phyloP scores from a whole-genome alignment of 2,329 filamentous ascomycete genomes.

The Phoma sp. region DNA sequence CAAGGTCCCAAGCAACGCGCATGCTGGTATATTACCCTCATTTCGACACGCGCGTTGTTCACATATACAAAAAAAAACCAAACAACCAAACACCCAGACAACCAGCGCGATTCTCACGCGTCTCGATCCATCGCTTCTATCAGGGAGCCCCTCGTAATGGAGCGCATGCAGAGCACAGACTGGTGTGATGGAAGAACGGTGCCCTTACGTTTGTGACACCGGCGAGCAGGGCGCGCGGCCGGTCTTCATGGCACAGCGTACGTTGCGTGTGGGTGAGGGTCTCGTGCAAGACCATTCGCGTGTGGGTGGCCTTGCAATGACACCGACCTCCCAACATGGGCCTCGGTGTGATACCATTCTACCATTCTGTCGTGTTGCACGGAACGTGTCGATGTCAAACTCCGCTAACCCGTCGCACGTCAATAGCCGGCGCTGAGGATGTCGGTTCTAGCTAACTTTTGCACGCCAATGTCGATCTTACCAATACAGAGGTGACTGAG shows the following conservation, averaged over 20 bases:
- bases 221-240: constrained; percentile 3
- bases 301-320: constrained; percentile 1
- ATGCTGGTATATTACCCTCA: constrained; percentile 3
- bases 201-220: constrained; percentile 15
- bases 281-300: neutral
- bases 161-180: constrained; percentile 15
- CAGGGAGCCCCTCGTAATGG: constrained; percentile 6
- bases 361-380: constrained; percentile 9
- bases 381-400: constrained; percentile 11
- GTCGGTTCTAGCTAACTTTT: constrained; percentile 7
- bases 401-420: neutral
- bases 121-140: neutral
- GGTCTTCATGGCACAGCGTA: constrained; percentile 1
- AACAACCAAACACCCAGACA: no score
- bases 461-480: constrained; percentile 13
- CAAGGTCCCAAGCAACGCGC: constrained; percentile 11
- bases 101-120: constrained; percentile 3
- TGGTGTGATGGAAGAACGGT: constrained; percentile 2
- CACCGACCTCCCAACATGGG: constrained; percentile 2
- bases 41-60: constrained; percentile 12
- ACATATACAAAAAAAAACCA: neutral
- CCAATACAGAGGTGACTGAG: constrained; percentile 3
- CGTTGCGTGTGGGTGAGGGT: neutral
- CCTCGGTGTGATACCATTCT: constrained; percentile 1
- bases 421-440: neutral